Evolutionary conservation across 106 monocot species (phyloP).

Genomic region (Acorus gramineus): DNA sequence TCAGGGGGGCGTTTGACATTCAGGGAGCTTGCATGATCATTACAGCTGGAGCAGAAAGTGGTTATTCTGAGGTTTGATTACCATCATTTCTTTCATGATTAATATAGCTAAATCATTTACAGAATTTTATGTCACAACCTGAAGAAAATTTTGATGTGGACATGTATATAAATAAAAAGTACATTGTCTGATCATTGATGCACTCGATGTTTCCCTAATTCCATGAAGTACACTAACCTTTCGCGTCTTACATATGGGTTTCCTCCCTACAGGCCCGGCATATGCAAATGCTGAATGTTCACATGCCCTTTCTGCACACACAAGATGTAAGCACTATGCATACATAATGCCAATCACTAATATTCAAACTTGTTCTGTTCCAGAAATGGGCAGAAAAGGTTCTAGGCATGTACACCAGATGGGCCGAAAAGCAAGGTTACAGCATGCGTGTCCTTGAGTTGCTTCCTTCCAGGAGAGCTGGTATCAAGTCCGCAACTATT

Average conservation of each 20-base stretch:
- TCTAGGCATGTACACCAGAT: conserved; percentile 57
- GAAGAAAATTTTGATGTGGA: too few species aligned
- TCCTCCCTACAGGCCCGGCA: too few species aligned
- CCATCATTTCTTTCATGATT: not conserved
- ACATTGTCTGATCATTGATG: too few species aligned
- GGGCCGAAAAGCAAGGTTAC: conserved; percentile 63
- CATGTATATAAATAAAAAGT: too few species aligned
- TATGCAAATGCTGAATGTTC: too few species aligned
- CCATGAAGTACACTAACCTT: too few species aligned
- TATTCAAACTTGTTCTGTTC: not conserved
- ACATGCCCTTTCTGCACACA: too few species aligned
- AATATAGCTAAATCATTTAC: not conserved
- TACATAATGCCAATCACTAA: too few species aligned
- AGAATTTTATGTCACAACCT: too few species aligned
- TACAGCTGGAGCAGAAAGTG: conserved; percentile 35
- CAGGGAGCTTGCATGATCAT: conserved; percentile 71
- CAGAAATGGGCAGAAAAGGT: conserved; percentile 74
- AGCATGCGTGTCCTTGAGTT: conserved; percentile 38
- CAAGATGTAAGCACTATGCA: too few species aligned
- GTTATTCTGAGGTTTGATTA: conserved; percentile 47
- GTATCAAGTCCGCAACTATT: conserved; percentile 39
- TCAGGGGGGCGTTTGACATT: conserved; percentile 62
- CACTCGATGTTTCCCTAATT: too few species aligned
- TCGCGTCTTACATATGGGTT: too few species aligned
- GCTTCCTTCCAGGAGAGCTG: conserved; percentile 22